Conservation (phyloP, 176 grass and related monocot species). For the Hordeum marinum region DNA sequence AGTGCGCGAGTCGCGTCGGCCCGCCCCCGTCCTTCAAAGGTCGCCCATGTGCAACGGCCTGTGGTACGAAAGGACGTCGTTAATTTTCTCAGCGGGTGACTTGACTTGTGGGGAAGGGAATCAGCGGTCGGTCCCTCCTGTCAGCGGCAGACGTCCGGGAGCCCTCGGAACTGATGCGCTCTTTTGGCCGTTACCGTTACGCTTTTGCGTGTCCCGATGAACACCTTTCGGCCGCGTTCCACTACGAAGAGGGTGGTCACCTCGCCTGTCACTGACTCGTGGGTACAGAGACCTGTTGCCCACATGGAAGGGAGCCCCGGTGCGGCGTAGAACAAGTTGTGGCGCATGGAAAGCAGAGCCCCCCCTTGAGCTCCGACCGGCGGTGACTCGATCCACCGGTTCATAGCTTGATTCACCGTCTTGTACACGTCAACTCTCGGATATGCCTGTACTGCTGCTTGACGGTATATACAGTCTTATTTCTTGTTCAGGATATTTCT, state of each 20-base stretch:
- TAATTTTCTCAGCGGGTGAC: slow-evolving; percentile 16
- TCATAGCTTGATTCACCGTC: background rate
- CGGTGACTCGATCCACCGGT: slow-evolving; percentile 15
- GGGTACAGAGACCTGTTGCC: accelerated
- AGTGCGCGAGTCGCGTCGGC: background rate
- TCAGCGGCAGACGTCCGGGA: background rate
- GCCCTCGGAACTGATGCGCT: background rate
- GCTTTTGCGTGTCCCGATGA: slow-evolving; percentile 12
- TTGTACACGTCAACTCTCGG: background rate
- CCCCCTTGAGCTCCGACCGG: background rate
- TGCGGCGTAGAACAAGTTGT: background rate
- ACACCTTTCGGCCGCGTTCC: slow-evolving; percentile 25
- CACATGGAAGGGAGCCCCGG: background rate
- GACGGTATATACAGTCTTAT: background rate
- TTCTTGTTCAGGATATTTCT: too few species aligned
- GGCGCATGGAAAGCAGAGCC: background rate
- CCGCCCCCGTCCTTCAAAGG: background rate
- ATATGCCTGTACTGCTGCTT: background rate
- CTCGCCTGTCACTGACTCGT: background rate
- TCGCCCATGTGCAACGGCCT: slow-evolving; percentile 21
- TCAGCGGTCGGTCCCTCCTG: accelerated
- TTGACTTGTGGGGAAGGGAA: background rate
- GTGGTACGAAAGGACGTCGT: background rate
- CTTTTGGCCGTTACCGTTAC: slow-evolving; percentile 49
- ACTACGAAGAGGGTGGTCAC: background rate